Base-by-base conservation (phyloP, 495 filamentous ascomycete genomes). In the Xylaria acuta region DNA sequence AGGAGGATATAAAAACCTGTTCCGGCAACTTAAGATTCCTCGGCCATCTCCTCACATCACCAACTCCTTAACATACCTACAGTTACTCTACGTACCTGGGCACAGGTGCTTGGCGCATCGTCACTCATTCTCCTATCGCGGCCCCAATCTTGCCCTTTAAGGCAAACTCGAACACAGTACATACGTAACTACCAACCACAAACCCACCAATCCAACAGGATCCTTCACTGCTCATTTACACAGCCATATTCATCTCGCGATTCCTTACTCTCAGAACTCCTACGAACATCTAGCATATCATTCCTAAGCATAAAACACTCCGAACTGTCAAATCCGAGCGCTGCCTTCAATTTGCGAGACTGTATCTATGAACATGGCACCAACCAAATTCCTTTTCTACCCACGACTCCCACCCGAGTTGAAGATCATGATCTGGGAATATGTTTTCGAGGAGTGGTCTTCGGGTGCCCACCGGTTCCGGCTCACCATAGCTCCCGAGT, bases 351-450 rank as follows among this genome's bases (percentile, higher is more conserved):
- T 2, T 3, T 43, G 43, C 12, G 38, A 25, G 56, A 36, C 16
- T 59, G n/a, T 34, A n/a, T 59, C 1, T n/a, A n/a, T 1, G 4
- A 36, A 8, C 56, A 59, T 36, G 4, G 40, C 40, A 16, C 22
- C 22, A 11, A 34, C 51, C 34, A 9, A 53, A 11, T 72, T 72
- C 40, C 54, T 49, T 18, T 11, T 2, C 16, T 72, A 72, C 51
- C 70, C 40, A n/a, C 47, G 30, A 36, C 70, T 72, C 20, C 41
- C 64, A 5, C 14, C n/a, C 16, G 76, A 77, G 69, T 22, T 77
- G 34, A 75, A 70, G 22, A 20, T 71, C 20, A 51, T 60, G 54
- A 63, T 77, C 38, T 77, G 76, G 76, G 41, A 66, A 0, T 6
- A 71, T 16, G 72, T 38, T 20, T 62, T 51, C n/a, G 22, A 6